Percentiles rank a stretch among this genome's conserved stretches.
Evolutionary conservation across 176 grass and related monocot species (phyloP).

Genomic region (Panicum miliaceum): DNA sequence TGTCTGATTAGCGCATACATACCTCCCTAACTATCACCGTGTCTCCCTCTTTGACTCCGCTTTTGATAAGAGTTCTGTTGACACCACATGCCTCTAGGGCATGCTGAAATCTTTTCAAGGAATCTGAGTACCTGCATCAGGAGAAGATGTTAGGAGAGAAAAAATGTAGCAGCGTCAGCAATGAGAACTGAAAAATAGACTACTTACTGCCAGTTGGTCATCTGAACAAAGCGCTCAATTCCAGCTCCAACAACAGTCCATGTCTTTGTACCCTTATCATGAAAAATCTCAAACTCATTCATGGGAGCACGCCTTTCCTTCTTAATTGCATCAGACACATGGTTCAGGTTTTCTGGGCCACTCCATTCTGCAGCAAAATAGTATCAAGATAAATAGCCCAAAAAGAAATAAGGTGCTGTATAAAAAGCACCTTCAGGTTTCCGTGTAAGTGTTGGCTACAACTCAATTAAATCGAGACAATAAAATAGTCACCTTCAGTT

Average conservation of each 20-base stretch:
- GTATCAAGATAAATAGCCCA: slow-evolving; percentile 31
- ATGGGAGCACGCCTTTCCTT: slow-evolving; percentile 75
- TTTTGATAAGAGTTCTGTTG: slow-evolving; percentile 75
- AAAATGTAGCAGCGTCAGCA: neutral
- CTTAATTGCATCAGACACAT: slow-evolving; percentile 87
- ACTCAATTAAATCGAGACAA: slow-evolving; percentile 22
- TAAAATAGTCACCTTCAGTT: slow-evolving; percentile 57
- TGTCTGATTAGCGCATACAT: slow-evolving; percentile 39
- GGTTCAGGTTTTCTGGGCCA: slow-evolving; percentile 74
- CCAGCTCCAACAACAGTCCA: slow-evolving; percentile 88
- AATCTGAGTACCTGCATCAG: slow-evolving; percentile 79
- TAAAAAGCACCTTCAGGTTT: slow-evolving; percentile 20
- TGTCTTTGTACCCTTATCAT: slow-evolving; percentile 68
- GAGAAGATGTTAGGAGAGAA: slow-evolving; percentile 4
- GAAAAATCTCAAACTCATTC: slow-evolving; percentile 92
- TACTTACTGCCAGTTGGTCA: slow-evolving; percentile 96
- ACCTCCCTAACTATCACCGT: slow-evolving; percentile 84
- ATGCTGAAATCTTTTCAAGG: slow-evolving; percentile 84
- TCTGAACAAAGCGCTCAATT: slow-evolving; percentile 94
- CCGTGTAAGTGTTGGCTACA: neutral
- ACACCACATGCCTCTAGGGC: slow-evolving; percentile 91
- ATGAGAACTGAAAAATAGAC: neutral
- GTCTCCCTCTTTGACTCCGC: slow-evolving; percentile 91
- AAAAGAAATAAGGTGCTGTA: neutral
- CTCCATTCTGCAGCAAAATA: slow-evolving; percentile 65